These are phyloP conservation scores for Yarrowia divulgata DNA, from an alignment of 805 yeast species.

Conservation along the genomic window DNA sequence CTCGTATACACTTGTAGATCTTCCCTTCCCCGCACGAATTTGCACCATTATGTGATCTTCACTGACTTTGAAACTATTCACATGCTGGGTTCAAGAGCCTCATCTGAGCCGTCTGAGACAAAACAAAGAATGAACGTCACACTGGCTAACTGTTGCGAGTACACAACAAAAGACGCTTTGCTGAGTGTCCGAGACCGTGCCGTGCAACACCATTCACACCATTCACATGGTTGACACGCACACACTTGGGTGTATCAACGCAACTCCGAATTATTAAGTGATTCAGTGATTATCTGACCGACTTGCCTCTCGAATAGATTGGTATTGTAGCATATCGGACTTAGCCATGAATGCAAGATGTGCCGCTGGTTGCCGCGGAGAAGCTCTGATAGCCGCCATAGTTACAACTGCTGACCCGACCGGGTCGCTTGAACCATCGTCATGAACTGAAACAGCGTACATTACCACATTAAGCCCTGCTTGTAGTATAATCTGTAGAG, in stretches of 20 bases:
- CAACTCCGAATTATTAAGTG: too few relatives aligned
- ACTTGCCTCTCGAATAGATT: too few relatives aligned
- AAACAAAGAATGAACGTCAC: background rate
- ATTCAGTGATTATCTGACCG: too few relatives aligned
- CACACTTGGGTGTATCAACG: too few relatives aligned
- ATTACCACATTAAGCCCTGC: background rate
- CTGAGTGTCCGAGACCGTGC: background rate
- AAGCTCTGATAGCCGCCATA: too few relatives aligned
- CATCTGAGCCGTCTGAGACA: background rate
- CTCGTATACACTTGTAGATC: background rate
- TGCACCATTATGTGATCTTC: background rate
- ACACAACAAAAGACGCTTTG: constrained; percentile 2
- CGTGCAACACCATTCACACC: too few relatives aligned
- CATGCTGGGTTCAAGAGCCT: background rate
- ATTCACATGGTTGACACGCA: too few relatives aligned
- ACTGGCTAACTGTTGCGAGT: too few relatives aligned
- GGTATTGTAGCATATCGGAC: too few relatives aligned
- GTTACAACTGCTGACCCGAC: too few relatives aligned
- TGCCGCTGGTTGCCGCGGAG: background rate
- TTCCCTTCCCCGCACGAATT: background rate
- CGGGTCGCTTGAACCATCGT: background rate
- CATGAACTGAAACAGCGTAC: background rate
- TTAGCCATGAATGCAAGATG: background rate
- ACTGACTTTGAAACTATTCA: background rate
- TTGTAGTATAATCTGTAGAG: background rate